Evolutionary conservation across 129 eudicot genomes (phyloP).

Genomic region (Flaveria bidentis): DNA sequence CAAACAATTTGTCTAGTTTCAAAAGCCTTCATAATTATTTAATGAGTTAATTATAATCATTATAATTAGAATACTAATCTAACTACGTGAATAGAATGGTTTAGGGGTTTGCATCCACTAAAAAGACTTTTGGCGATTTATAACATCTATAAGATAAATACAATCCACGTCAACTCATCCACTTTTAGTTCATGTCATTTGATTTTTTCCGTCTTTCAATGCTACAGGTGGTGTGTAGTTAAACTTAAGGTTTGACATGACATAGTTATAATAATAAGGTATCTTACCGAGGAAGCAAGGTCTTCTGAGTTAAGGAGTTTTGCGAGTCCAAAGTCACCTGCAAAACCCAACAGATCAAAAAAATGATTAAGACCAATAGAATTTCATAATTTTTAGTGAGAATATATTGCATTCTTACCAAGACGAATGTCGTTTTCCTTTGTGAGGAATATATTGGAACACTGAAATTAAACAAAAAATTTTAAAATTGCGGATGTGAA

Average conservation of each 20-base stretch:
- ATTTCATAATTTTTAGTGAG: neutral
- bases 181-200: neutral
- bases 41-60: neutral
- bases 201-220: neutral
- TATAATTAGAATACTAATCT: neutral
- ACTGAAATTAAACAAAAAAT: constrained; percentile 45
- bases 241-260: neutral
- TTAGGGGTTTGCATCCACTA: neutral
- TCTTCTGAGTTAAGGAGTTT: constrained; percentile 80
- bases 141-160: neutral
- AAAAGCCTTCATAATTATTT: neutral
- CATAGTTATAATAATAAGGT: neutral
- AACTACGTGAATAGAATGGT: neutral
- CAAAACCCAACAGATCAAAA: constrained; percentile 9
- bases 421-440: constrained; percentile 82
- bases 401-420: constrained; percentile 51
- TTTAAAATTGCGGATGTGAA: neutral
- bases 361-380: neutral
- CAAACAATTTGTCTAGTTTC: neutral
- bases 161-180: neutral
- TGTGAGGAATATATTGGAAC: constrained; percentile 92
- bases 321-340: constrained; percentile 97
- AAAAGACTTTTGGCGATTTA: neutral
- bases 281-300: constrained; percentile 80
- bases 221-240: neutral